Percentiles rank a stretch among this genome's conserved stretches.
Conservation (phyloP, 768 basidiomycete species). For the Butyriboletus loyo region DNA sequence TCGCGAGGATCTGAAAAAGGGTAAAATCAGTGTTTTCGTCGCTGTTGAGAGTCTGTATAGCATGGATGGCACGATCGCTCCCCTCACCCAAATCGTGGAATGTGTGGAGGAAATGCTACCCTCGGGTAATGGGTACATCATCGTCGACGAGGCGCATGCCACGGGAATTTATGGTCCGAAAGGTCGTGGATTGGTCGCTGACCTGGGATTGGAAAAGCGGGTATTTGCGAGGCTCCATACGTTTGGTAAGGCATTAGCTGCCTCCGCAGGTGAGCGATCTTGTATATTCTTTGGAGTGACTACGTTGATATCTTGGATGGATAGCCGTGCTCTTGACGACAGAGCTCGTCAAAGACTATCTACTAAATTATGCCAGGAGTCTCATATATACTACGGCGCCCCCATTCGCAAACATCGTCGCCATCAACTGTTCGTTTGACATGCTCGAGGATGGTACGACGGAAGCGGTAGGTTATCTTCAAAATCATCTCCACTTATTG, state of each 20-base stretch:
- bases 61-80: conserved; percentile 94
- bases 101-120: conserved; percentile 62
- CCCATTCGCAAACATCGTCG: conserved; percentile 71
- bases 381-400: conserved; percentile 91
- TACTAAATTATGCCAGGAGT: conserved; percentile 89
- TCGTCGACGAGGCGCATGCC: conserved; percentile 93
- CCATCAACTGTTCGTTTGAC: conserved; percentile 77
- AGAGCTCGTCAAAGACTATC: conserved; percentile 71
- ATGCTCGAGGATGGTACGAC: conserved; percentile 68
- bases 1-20: conserved; percentile 35
- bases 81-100: conserved; percentile 63
- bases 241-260: conserved; percentile 89
- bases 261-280: conserved; percentile 69
- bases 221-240: conserved; percentile 83
- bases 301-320: not conserved
- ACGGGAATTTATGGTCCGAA: conserved; percentile 84
- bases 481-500: not conserved
- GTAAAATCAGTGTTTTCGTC: conserved; percentile 60
- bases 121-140: conserved; percentile 59
- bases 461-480: conserved; percentile 37
- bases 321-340: conserved; percentile 76
- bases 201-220: conserved; percentile 65
- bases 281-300: not conserved
- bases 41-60: conserved; percentile 89
- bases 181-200: conserved; percentile 71